These are phyloP conservation scores for Kappamyces sp. DNA, from an alignment of 192 early-diverging fungal genomes.

Conservation along the genomic window DNA sequence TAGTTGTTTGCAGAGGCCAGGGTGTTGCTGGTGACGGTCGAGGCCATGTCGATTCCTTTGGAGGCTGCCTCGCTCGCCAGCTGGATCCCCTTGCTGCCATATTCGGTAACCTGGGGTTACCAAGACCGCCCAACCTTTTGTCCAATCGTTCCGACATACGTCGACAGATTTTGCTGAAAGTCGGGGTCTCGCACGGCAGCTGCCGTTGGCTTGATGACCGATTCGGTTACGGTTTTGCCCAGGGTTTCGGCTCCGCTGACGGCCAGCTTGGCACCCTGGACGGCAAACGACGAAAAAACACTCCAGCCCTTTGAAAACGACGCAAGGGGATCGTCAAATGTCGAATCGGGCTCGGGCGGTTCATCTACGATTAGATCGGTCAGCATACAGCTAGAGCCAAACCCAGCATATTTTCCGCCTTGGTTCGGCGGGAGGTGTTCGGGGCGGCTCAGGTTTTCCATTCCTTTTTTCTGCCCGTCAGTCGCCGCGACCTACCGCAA, in stretches of 20 bases:
- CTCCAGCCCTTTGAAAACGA: constrained; percentile 41
- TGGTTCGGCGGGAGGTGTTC: constrained; percentile 43
- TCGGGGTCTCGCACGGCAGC: constrained; percentile 41
- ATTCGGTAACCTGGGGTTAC: constrained; percentile 23
- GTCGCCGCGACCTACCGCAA: constrained; percentile 23
- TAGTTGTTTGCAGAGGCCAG: background rate
- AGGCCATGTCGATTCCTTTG: constrained; percentile 16
- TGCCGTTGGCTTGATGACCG: constrained; percentile 43
- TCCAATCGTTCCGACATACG: constrained; percentile 25
- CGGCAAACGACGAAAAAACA: constrained; percentile 19
- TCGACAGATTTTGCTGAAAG: constrained; percentile 33
- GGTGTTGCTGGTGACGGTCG: background rate
- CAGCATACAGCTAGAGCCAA: constrained; percentile 32
- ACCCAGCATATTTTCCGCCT: constrained; percentile 49
- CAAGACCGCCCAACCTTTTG: constrained; percentile 19
- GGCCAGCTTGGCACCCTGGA: constrained; percentile 34
- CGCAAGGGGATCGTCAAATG: constrained; percentile 33
- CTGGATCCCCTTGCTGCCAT: constrained; percentile 27
- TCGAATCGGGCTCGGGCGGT: background rate
- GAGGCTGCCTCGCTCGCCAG: constrained; percentile 27
- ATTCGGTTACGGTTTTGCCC: constrained; percentile 35
- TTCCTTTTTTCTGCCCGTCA: constrained; percentile 30
- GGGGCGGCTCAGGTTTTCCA: constrained; percentile 34
- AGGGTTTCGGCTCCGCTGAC: constrained; percentile 33
- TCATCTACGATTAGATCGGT: constrained; percentile 1